Evolutionary conservation across 169 alveolate species (phyloP), one percentile per base, ranked within the genome.

Genomic region (Plasmodium ovale): DNA sequence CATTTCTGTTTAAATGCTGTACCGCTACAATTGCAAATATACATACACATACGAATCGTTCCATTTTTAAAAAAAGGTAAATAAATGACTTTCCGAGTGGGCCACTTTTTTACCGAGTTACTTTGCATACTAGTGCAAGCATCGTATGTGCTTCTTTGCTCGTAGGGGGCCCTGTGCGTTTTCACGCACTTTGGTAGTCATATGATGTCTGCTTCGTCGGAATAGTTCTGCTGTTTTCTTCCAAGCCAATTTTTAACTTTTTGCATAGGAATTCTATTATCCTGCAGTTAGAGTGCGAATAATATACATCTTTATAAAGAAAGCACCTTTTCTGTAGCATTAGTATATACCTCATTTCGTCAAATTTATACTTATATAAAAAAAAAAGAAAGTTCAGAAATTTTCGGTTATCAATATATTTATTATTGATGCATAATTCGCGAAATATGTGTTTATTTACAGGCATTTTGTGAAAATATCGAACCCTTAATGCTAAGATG

Each of bases 361-460:
- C 77, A 77, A 77, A 77, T 35, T 77, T 77, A 51, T 77, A 77
- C 19, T 77, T 77, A 47, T 77, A 54, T 62, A 77, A 47, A 77
- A 39, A 77, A 64, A 77, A 77, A 27, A 77, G 79, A 9, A 77
- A 25, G 10, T 42, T 62, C 42, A 77, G 44, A 31, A 77, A 62
- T 31, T 27, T 77, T 6, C 27, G 33, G 33, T 77, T 77, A 77
- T 77, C 77, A 37, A 77, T 25, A 47, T 62, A 62, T 16, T 77
- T 68, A 33, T n/a, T 77, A 56, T 77, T 77, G 37, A 77, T 10
- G 68, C 77, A 77, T 68, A 77, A 77, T 62, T 77, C 88, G 47
- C 88, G 88, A 77, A 77, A 60, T 77, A 77, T 77, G 25, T 77
- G 88, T 60, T 77, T 77, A 62, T 77, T 77, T 64, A 77, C 47